Percentiles rank a stretch among this genome's conserved stretches.
Evolutionary conservation across 495 filamentous ascomycete species (phyloP).

Genomic region (Neurospora sp.): DNA sequence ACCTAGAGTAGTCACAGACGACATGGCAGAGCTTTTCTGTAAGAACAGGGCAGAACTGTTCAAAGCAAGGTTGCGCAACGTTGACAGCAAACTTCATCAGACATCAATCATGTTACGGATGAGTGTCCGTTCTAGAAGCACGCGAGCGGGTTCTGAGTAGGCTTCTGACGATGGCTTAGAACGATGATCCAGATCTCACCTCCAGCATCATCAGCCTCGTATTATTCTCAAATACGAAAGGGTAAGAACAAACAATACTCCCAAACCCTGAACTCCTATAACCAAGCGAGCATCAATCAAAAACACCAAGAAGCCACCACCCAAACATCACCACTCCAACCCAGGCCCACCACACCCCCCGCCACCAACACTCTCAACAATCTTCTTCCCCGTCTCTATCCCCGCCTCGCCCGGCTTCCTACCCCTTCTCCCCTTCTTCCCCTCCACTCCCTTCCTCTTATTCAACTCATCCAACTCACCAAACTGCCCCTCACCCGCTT

Average conservation of each 20-base stretch:
- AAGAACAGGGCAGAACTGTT: not conserved
- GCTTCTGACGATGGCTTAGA: too few species aligned
- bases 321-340: conserved; percentile 39
- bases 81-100: not conserved
- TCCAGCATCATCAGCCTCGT: not conserved
- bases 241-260: not conserved
- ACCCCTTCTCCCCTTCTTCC: conserved; percentile 27
- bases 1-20: not conserved
- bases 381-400: conserved; percentile 27
- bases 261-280: not conserved
- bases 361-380: conserved; percentile 29
- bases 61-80: too few species aligned
- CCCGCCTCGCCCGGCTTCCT: conserved; percentile 27
- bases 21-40: not conserved
- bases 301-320: not conserved
- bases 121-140: not conserved
- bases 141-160: not conserved
- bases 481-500: conserved; percentile 50
- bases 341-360: conserved; percentile 44
- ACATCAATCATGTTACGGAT: not conserved
- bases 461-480: conserved; percentile 59
- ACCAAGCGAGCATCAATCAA: not conserved
- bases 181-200: too few species aligned
- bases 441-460: not conserved
- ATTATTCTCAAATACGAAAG: not conserved